Conservation (phyloP, 1,139 yeast genomes). For the Candida sp. region DNA sequence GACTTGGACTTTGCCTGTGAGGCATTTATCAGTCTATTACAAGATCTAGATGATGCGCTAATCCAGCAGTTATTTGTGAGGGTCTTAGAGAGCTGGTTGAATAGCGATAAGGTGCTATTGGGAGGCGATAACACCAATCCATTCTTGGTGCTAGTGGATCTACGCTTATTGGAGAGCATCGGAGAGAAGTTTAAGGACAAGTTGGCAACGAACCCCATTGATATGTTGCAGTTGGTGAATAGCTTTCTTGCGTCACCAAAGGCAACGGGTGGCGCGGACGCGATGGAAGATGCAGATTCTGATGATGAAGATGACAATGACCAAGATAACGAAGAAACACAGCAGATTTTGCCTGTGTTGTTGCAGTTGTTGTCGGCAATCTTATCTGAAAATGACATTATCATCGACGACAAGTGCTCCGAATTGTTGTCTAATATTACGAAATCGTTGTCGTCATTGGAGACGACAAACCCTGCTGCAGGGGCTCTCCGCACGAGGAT, state of each 20-base stretch:
- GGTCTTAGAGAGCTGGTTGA: constrained; percentile 65
- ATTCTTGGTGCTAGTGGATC: constrained; percentile 58
- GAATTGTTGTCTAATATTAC: constrained; percentile 30
- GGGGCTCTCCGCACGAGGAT: constrained; percentile 36
- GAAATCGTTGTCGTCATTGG: constrained; percentile 25
- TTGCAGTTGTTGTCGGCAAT: constrained; percentile 61
- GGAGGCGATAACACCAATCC: constrained; percentile 48
- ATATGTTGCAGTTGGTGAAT: constrained; percentile 58
- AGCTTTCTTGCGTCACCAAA: constrained; percentile 38
- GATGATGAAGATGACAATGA: constrained; percentile 48
- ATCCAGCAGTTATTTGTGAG: constrained; percentile 54
- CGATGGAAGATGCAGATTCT: constrained; percentile 25
- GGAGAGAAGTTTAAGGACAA: constrained; percentile 64
- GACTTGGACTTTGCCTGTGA: constrained; percentile 57
- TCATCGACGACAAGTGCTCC: constrained; percentile 25
- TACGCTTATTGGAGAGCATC: constrained; percentile 66
- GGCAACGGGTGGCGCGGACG: constrained; percentile 3
- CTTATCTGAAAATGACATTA: constrained; percentile 44
- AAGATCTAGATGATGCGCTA: constrained; percentile 51
- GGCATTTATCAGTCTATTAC: constrained; percentile 50
- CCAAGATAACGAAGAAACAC: constrained; percentile 18
- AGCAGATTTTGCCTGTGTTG: constrained; percentile 35
- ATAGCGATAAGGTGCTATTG: neutral
- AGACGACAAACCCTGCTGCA: constrained; percentile 12
- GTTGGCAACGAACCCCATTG: constrained; percentile 65